Evolutionary conservation across 495 filamentous ascomycete species (phyloP).

Genomic region (Neurospora sp.): DNA sequence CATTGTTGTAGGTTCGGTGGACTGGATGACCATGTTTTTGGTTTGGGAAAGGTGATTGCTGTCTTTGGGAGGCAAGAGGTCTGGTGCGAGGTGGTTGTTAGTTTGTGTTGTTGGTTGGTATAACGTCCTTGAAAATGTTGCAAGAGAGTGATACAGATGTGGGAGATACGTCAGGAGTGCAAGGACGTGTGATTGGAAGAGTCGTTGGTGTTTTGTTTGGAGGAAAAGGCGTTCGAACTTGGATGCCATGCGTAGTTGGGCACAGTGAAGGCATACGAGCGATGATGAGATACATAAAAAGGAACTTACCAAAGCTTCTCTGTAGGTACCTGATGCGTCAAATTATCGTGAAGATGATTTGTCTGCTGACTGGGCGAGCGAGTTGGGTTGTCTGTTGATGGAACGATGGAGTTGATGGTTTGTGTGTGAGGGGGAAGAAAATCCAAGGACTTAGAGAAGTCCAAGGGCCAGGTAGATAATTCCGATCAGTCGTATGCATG

Average conservation of each 20-base stretch:
- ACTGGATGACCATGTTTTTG: too few relatives aligned
- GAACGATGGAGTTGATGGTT: background rate
- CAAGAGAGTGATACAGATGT: too few relatives aligned
- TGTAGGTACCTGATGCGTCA: background rate
- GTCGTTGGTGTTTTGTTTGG: background rate
- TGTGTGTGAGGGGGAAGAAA: background rate
- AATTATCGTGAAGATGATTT: background rate
- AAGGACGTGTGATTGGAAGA: too few relatives aligned
- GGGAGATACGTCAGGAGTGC: background rate
- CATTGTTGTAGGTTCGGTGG: background rate
- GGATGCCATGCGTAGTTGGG: background rate
- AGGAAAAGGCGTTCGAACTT: background rate
- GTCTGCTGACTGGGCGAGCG: background rate
- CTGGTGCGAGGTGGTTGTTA: background rate
- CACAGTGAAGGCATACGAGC: background rate
- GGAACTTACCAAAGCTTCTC: background rate
- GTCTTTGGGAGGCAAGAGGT: background rate
- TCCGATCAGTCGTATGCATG: too few relatives aligned
- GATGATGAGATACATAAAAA: background rate
- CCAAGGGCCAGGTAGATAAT: background rate
- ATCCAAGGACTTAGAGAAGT: background rate
- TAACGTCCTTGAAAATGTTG: background rate
- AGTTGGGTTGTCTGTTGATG: fast-evolving
- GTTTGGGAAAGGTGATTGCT: background rate
- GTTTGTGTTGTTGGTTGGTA: background rate